Evolutionary conservation across 2,329 filamentous ascomycete species (phyloP), one percentile per base, ranked within the genome.

Genomic region (Venturia asperata): DNA sequence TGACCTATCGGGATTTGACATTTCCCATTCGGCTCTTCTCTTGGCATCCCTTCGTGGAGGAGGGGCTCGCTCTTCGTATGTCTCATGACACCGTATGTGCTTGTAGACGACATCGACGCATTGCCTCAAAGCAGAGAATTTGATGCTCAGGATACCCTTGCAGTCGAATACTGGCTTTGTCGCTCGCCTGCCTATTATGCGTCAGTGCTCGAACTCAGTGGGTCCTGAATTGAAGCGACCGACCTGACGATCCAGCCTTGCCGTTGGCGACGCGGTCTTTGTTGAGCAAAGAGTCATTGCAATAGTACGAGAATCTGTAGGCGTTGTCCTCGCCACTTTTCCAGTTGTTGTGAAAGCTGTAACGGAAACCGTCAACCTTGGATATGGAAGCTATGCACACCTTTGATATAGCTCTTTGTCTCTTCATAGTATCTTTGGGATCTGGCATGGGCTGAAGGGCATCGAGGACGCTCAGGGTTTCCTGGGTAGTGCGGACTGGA

Each of bases 291-390:
- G 77, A 79, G 72, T 81, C 79, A 69, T 80, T 79, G 71, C 79
- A 81, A 67, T 79, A 79, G 71, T 80, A 80, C 39, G 77, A 79
- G 71, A 79, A 80, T 67, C 78, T 75, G 67, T 75, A 77, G 69
- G 74, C 75, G 61, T 79, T 77, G 66, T 80, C 77, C 66, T 79
- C 77, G 45, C 79, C 71, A 67, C 77, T 78, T 61, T 75, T 75
- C 78, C 78, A 80, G 67, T 77, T 78, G 66, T 81, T 80, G 72
- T 80, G 79, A 73, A 80, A 80, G 73, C 74, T 78, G 71, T 81
- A 81, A 30, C 77, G 74, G 70, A 75, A 81, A 65, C 78, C 78
- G 68, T 81, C 79, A 24, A 74, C 72, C n/a, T 71, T 70, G 68
- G 80, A 76, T 56, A 80, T 76, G 17, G 75, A 70, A 64, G 78